Conservation (phyloP, 768 basidiomycete genomes). For the Lyophyllum decastes region DNA sequence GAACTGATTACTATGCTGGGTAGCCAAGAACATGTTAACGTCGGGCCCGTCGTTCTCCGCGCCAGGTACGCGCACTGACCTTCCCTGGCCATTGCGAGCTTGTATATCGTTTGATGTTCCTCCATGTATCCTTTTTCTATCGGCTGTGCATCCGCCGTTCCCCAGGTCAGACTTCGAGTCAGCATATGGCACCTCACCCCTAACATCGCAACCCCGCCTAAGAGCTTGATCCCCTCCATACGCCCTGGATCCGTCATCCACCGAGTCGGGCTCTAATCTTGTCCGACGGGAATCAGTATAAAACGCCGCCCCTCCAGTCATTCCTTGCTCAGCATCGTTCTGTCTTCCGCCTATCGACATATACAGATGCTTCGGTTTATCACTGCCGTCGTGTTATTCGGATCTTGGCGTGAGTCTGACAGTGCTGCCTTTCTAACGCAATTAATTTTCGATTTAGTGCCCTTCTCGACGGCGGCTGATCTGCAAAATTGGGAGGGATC, state of each 20-base stretch:
- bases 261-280: not conserved
- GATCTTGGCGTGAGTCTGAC: slow-evolving; percentile 9
- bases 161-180: not conserved
- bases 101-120: too few relatives aligned
- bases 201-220: too few relatives aligned
- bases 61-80: too few relatives aligned
- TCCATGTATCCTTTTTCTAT: too few relatives aligned
- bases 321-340: not conserved
- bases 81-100: too few relatives aligned
- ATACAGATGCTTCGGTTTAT: not conserved
- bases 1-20: too few relatives aligned
- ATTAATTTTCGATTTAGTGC: slow-evolving; percentile 12
- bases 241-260: not conserved
- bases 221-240: not conserved
- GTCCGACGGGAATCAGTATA: slow-evolving; percentile 3
- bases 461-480: slow-evolving; percentile 15
- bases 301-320: slow-evolving; percentile 1
- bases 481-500: slow-evolving; percentile 14
- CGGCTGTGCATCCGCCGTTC: not conserved
- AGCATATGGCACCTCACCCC: not conserved
- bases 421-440: not conserved
- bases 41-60: too few relatives aligned
- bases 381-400: not conserved
- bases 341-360: not conserved
- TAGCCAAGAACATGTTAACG: too few relatives aligned